Evolutionary conservation across 2,329 filamentous ascomycete species (phyloP), one percentile per base, ranked within the genome.

Genomic region (Fusarium vanettenii): DNA sequence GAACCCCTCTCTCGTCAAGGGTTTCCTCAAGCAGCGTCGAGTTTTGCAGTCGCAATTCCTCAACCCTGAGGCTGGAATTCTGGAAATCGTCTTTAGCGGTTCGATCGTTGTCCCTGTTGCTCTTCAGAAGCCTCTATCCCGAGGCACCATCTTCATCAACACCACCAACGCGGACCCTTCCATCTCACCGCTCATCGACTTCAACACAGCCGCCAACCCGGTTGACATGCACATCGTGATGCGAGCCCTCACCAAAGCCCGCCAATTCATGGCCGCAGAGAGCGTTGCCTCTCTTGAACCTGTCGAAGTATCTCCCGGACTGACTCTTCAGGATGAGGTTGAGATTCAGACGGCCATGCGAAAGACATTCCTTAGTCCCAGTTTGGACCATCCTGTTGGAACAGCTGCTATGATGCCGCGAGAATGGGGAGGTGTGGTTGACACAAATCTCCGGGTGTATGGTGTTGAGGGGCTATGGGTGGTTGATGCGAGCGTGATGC

Each of bases 381-480:
- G 73, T 39, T 60, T 78, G 62, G 64, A 81, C 64, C 87, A 89
- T 73, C 82, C 85, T 0, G 80, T 85, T 27, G 86, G 86, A 3
- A 88, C 87, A 0, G 83, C 85, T 4, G 83, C 87, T 5, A 89
- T 89, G 87, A 84, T 89, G 82, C 82, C 86, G 3, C 80, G 83
- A 14, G 83, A 85, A 31, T 80, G 86, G 4, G 87, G 87, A 1
- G 88, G 87, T 4, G 88, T 89, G 14, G 87, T 89, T 0, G 84
- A 87, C 65, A 72, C 84, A 1, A 39, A 73, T 39, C 81, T 90
- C 4, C 85, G 84, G 67, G 88, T 90, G 2, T 86, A 89, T 69
- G 75, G 69, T 6, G 60, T 71, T 27, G 27, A 59, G 27, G 66
- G 66, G 6, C 60, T 77, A 16, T 66, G 75, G 60, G 74, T 75